These are phyloP conservation scores for Schizochytrium sp. DNA, from an alignment of 108 stramenopile species.

Conservation along the genomic window DNA sequence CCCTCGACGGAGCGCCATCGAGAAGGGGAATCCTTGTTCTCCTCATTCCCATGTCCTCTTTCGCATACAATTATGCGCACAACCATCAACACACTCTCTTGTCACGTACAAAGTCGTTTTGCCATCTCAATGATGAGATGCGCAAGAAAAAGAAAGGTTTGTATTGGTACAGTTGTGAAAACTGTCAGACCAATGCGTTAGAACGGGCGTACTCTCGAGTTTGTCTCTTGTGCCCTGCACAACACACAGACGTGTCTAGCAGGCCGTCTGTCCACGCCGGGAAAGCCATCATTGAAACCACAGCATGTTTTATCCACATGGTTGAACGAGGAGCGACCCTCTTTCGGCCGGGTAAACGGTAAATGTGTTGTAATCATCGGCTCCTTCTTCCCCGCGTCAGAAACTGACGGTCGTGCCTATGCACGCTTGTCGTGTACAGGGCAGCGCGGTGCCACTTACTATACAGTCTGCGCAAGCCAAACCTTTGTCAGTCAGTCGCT, in stretches of 20 bases:
- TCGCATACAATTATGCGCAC: neutral
- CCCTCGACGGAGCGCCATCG: neutral
- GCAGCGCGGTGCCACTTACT: neutral
- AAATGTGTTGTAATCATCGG: constrained; percentile 18
- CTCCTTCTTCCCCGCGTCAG: neutral
- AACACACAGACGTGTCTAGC: too few relatives aligned
- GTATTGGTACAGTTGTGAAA: too few relatives aligned
- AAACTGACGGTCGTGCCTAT: too few relatives aligned
- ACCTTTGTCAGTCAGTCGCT: neutral
- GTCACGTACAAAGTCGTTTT: too few relatives aligned
- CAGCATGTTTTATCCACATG: neutral
- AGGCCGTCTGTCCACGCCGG: too few relatives aligned
- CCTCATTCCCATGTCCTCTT: neutral
- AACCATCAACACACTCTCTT: neutral
- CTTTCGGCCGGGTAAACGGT: constrained; percentile 18
- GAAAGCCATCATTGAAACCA: constrained; percentile 15
- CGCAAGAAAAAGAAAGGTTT: too few relatives aligned
- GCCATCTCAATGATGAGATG: too few relatives aligned
- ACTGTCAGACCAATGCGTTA: too few relatives aligned
- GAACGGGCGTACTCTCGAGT: too few relatives aligned
- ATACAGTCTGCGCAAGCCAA: neutral
- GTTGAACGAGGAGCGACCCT: constrained; percentile 15
- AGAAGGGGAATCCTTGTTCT: neutral
- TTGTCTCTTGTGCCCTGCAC: too few relatives aligned
- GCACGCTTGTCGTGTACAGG: too few relatives aligned